Percentiles rank a stretch among this genome's conserved stretches.
Evolutionary conservation across 306 rosid species (phyloP).

Genomic region (Malus domestica): ASM211411v1 NC_041793.1:40399501-40400000

Average conservation of each 20-base stretch:
- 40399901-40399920: conserved; percentile 37
- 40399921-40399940: conserved; percentile 24
- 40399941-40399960: conserved; percentile 60
- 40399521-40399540: conserved; percentile 36
- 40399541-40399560: conserved; percentile 49
- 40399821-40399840: conserved; percentile 23
- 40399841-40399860: conserved; percentile 69
- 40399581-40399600: conserved; percentile 41
- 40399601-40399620: conserved; percentile 16
- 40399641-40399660: conserved; percentile 39
- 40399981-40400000: conserved; percentile 56
- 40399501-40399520: conserved; percentile 32
- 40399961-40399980: conserved; percentile 42
- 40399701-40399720: conserved; percentile 46
- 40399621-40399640: conserved; percentile 31
- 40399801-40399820: conserved; percentile 23
- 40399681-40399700: conserved; percentile 38
- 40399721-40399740: conserved; percentile 38
- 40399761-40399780: conserved; percentile 39
- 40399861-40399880: conserved; percentile 40
- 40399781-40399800: too few relatives aligned
- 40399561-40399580: conserved; percentile 29
- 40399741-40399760: conserved; percentile 57
- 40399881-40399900: conserved; percentile 24
- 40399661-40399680: conserved; percentile 37